Percentiles rank a stretch among this genome's conserved stretches.
phyloP scores from a whole-genome alignment of 495 filamentous ascomycete genomes.

The Sporormia fimetaria region DNA sequence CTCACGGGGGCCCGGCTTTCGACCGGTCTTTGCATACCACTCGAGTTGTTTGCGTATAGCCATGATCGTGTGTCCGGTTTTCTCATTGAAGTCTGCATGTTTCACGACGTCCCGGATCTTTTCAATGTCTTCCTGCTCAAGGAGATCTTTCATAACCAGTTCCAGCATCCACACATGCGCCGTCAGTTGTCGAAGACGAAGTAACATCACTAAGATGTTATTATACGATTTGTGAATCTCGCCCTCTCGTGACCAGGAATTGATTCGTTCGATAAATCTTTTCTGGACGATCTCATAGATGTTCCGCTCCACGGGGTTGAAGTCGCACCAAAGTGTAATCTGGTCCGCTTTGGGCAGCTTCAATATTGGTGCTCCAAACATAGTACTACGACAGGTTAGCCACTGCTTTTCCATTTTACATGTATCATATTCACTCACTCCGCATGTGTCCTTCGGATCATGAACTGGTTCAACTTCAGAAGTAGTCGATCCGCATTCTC shows the following conservation, averaged over 20 bases:
- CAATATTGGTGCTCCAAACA: constrained; percentile 47
- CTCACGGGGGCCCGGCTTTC: neutral
- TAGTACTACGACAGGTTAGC: constrained; percentile 11
- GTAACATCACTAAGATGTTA: constrained; percentile 34
- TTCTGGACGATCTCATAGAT: constrained; percentile 39
- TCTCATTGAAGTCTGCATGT: constrained; percentile 8
- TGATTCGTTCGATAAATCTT: constrained; percentile 33
- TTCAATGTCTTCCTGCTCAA: constrained; percentile 35
- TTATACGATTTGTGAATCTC: constrained; percentile 27
- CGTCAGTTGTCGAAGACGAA: constrained; percentile 42
- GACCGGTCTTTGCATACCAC: constrained; percentile 1
- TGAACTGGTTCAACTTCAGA: constrained; percentile 33
- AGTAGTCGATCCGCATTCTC: constrained; percentile 30
- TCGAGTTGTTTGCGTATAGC: constrained; percentile 24
- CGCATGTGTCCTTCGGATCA: constrained; percentile 43
- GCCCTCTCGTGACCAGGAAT: constrained; percentile 26
- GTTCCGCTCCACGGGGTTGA: constrained; percentile 39
- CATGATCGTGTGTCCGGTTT: constrained; percentile 11
- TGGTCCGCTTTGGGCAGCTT: constrained; percentile 39
- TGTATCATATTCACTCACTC: constrained; percentile 24
- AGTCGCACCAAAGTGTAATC: constrained; percentile 31
- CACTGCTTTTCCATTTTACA: neutral
- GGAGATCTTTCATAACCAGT: constrained; percentile 34
- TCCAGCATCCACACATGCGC: constrained; percentile 43
- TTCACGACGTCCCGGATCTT: constrained; percentile 25